phyloP scores from a whole-genome alignment of 164 flowering plant genomes.

The Amborella trichopoda region DNA sequence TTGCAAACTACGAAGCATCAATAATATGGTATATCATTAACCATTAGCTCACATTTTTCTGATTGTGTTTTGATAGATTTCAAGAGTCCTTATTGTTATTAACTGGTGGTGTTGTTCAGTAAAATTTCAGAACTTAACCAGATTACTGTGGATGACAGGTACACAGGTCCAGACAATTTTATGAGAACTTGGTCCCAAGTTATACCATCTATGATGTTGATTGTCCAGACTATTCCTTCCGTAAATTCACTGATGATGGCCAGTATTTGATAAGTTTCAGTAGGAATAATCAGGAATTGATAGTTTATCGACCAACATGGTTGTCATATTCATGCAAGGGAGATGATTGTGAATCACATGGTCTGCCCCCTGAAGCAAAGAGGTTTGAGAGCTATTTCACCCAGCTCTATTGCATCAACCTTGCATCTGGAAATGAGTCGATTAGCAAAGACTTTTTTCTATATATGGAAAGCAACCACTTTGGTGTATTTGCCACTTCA shows the following conservation, averaged over 20 bases:
- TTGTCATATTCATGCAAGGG: slow-evolving; percentile 67
- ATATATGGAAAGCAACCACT: slow-evolving; percentile 63
- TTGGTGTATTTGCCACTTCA: slow-evolving; percentile 95
- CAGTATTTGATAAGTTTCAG: slow-evolving; percentile 84
- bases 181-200: slow-evolving; percentile 88
- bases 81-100: too few relatives aligned
- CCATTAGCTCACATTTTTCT: too few relatives aligned
- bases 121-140: neutral
- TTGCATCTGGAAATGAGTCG: slow-evolving; percentile 79
- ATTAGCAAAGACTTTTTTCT: slow-evolving; percentile 95
- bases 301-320: slow-evolving; percentile 91
- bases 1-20: too few relatives aligned
- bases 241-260: slow-evolving; percentile 95
- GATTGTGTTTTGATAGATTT: too few relatives aligned
- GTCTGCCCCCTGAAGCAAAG: slow-evolving; percentile 57
- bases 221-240: slow-evolving; percentile 83
- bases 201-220: slow-evolving; percentile 73
- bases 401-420: slow-evolving; percentile 54
- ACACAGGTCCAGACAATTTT: slow-evolving; percentile 66
- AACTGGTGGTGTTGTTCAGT: too few relatives aligned
- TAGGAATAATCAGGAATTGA: slow-evolving; percentile 75
- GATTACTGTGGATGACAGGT: slow-evolving; percentile 38
- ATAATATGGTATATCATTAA: too few relatives aligned
- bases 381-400: slow-evolving; percentile 87
- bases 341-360: slow-evolving; percentile 44